A percentile compares a stretch with the other conserved stretches of the same genome.
These are phyloP conservation scores for Quaeritorhiza haematococci DNA, from an alignment of 371 early-diverging fungal species.

Conservation along the genomic window DNA sequence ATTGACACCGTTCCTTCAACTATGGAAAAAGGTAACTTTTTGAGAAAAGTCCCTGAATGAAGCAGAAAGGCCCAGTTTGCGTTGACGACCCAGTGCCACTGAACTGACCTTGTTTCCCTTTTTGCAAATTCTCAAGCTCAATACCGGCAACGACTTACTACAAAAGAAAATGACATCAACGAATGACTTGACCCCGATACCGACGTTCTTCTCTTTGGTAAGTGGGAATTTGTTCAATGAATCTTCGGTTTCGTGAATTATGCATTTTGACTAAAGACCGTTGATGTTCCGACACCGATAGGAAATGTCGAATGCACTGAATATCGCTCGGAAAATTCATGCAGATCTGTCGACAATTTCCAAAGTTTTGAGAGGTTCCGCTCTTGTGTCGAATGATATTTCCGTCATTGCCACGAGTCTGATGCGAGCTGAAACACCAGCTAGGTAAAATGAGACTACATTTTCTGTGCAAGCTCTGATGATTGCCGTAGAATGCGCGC, in stretches of 20 bases:
- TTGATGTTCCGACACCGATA: no score
- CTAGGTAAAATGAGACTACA: background rate
- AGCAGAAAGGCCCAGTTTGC: no score
- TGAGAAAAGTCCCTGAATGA: no score
- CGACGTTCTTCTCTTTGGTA: constrained; percentile 31
- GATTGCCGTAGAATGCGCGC: background rate
- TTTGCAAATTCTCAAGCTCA: constrained; percentile 18
- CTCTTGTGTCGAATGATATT: constrained; percentile 33
- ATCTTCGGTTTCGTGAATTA: background rate
- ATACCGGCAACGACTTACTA: constrained; percentile 32
- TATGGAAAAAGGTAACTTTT: constrained; percentile 53
- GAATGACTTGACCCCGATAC: constrained; percentile 28
- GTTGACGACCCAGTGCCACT: no score
- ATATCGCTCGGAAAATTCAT: constrained; percentile 34
- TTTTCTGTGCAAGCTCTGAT: background rate
- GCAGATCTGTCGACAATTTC: constrained; percentile 33
- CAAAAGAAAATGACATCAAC: constrained; percentile 25
- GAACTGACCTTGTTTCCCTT: no score
- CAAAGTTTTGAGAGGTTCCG: constrained; percentile 33
- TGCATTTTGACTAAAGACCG: background rate
- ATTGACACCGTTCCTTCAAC: constrained; percentile 38
- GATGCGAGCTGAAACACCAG: constrained; percentile 32
- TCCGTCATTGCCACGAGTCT: constrained; percentile 22
- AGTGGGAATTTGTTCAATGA: background rate
- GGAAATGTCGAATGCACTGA: constrained; percentile 33